phyloP scores from a whole-genome alignment of 78 protist species.

The Guillardia theta region DNA sequence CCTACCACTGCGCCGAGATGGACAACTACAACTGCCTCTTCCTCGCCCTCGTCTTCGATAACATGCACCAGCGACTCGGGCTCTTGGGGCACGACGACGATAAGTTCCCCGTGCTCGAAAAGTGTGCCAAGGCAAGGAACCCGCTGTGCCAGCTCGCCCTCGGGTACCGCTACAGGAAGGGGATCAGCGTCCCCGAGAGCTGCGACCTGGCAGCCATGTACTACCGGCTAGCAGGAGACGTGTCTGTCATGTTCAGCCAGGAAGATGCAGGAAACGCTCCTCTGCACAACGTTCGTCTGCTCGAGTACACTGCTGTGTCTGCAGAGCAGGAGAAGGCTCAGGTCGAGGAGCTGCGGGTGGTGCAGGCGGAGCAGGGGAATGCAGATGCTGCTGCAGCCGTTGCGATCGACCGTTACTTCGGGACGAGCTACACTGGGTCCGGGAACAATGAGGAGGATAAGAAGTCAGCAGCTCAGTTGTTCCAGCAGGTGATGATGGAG shows the following conservation, averaged over 20 bases:
- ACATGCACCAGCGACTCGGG: background rate
- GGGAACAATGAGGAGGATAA: background rate
- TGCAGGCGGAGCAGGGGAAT: background rate
- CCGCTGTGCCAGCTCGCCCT: background rate
- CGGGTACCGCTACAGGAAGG: background rate
- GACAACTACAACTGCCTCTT: background rate
- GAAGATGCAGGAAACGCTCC: background rate
- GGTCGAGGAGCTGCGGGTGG: slow-evolving; percentile 29
- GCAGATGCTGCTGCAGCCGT: background rate
- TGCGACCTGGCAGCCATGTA: background rate
- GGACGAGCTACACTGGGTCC: slow-evolving; percentile 8
- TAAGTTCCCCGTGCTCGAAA: background rate
- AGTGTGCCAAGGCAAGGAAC: background rate
- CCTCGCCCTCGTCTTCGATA: background rate
- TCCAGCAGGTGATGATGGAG: background rate
- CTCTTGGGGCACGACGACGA: background rate
- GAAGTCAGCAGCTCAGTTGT: background rate
- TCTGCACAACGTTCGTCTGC: slow-evolving; percentile 10
- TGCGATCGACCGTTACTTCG: background rate
- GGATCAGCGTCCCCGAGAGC: background rate
- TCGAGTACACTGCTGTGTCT: background rate
- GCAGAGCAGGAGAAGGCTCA: background rate
- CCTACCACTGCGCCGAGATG: background rate
- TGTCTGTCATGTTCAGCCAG: background rate
- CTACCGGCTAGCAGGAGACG: slow-evolving; percentile 14